Percentiles rank a stretch among this genome's conserved stretches.
Conservation (phyloP, 2,329 filamentous ascomycete genomes). For the Amauroascus verrucosus region DNA sequence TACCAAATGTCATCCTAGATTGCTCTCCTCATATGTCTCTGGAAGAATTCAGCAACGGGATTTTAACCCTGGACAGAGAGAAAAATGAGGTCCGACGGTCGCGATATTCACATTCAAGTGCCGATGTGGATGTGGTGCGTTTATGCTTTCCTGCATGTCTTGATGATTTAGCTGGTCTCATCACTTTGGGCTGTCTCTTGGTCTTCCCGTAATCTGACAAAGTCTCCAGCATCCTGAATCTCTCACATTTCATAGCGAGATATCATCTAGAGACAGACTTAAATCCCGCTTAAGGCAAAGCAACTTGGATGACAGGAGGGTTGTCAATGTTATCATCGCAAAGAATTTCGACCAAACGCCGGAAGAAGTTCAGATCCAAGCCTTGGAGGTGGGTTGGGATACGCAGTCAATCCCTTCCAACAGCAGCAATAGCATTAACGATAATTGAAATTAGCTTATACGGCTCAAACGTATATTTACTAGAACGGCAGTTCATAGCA, state of each 20-base stretch:
- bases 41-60: constrained; percentile 65
- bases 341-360: constrained; percentile 65
- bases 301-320: constrained; percentile 43
- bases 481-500: constrained; percentile 59
- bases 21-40: constrained; percentile 65
- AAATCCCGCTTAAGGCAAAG: constrained; percentile 23
- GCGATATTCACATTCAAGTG: constrained; percentile 11
- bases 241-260: constrained; percentile 17
- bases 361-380: constrained; percentile 74
- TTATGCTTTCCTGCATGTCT: not conserved
- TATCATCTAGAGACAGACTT: constrained; percentile 16
- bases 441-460: constrained; percentile 54
- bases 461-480: constrained; percentile 69
- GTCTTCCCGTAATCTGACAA: not conserved
- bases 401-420: not conserved
- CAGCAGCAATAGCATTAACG: constrained; percentile 28
- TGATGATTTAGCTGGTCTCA: not conserved
- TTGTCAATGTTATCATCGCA: constrained; percentile 75
- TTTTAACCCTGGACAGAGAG: constrained; percentile 43
- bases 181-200: no score
- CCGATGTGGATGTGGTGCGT: constrained; percentile 20
- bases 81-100: not conserved
- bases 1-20: constrained; percentile 59
- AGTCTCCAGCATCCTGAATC: constrained; percentile 10
- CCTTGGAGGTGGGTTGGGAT: constrained; percentile 41